phyloP scores from a whole-genome alignment of 192 early-diverging fungal species.

The Backusella psychrophila region DNA sequence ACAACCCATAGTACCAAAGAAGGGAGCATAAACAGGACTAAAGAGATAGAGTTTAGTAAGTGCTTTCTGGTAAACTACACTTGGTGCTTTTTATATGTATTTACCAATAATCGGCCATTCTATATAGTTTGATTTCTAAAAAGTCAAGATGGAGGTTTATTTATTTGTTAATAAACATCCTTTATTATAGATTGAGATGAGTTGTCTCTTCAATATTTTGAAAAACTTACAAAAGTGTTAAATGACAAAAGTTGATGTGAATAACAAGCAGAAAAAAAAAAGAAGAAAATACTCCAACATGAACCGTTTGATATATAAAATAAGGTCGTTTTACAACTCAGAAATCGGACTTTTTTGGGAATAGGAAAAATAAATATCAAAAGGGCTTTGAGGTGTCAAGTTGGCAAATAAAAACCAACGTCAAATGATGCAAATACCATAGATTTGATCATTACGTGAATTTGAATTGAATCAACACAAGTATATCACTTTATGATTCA shows the following conservation, averaged over 20 bases:
- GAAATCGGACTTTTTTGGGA: neutral
- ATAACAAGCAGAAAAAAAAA: neutral
- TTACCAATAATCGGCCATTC: conserved; percentile 4
- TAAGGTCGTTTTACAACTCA: neutral
- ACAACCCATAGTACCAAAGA: conserved; percentile 94
- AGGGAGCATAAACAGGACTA: conserved; percentile 90
- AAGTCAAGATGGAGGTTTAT: neutral
- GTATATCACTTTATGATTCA: no score
- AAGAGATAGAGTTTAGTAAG: neutral
- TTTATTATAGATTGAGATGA: neutral
- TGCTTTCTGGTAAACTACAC: neutral
- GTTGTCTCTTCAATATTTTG: neutral
- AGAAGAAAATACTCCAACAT: neutral
- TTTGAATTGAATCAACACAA: no score
- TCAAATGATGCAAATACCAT: no score
- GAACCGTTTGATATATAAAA: neutral
- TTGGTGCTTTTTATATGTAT: neutral
- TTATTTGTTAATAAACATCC: neutral
- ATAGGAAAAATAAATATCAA: no score
- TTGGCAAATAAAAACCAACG: no score
- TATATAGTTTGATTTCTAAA: neutral
- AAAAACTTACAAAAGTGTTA: neutral
- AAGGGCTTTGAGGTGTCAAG: no score
- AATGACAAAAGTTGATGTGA: neutral
- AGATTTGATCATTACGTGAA: no score